Evolutionary conservation across 495 filamentous ascomycete genomes (phyloP).

Genomic region (Emericellopsis terricola): DNA sequence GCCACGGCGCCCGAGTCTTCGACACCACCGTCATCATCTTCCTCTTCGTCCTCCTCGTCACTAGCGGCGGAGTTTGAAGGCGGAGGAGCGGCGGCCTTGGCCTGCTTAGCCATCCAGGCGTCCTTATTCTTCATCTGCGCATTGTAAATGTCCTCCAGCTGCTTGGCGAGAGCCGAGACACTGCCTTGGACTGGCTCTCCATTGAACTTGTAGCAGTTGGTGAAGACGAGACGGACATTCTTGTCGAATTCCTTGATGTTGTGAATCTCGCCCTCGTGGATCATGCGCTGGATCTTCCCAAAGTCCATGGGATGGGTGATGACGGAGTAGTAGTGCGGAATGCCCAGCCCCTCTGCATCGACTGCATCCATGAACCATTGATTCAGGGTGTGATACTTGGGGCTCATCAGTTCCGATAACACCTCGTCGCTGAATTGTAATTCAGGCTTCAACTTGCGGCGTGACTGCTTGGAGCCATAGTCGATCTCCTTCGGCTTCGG

Average conservation of each 20-base stretch:
- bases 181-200: constrained; percentile 37
- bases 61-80: constrained; percentile 6
- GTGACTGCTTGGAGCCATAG: constrained; percentile 64
- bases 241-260: constrained; percentile 69
- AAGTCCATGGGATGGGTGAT: constrained; percentile 97
- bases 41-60: constrained; percentile 27
- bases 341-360: constrained; percentile 86
- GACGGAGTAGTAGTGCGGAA: constrained; percentile 79
- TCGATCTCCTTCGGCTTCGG: constrained; percentile 73
- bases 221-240: constrained; percentile 68
- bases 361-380: constrained; percentile 64
- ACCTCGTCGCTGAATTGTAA: constrained; percentile 78
- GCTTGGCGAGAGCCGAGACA: constrained; percentile 50
- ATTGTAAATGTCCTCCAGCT: constrained; percentile 55
- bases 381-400: constrained; percentile 45
- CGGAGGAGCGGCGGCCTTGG: constrained; percentile 33
- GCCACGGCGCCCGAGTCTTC: constrained; percentile 9
- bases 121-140: constrained; percentile 54
- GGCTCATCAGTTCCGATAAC: constrained; percentile 57
- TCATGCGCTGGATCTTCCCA: constrained; percentile 53
- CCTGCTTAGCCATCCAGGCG: constrained; percentile 57
- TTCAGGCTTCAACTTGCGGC: constrained; percentile 83
- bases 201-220: constrained; percentile 88
- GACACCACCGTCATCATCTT: constrained; percentile 17
- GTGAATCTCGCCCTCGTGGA: constrained; percentile 65